phyloP scores from a whole-genome alignment of 371 early-diverging fungal species.

The Capillidium rhysosporum region DNA sequence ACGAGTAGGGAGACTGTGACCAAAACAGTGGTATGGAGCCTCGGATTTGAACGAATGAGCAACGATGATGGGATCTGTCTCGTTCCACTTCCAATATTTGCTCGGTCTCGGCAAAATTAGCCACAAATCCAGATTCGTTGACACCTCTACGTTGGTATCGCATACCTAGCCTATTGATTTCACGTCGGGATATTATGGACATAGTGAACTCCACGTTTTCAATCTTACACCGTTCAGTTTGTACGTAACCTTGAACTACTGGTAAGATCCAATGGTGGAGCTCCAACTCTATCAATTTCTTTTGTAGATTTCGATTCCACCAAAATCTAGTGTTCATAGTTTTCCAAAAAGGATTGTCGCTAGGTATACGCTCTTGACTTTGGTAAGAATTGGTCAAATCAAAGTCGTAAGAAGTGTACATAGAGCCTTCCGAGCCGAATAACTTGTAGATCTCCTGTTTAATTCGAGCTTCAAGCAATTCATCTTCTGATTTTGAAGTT shows the following conservation, averaged over 20 bases:
- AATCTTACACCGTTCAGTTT: constrained; percentile 36
- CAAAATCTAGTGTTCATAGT: constrained; percentile 27
- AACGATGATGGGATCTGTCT: constrained; percentile 10
- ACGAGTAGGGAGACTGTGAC: constrained; percentile 71
- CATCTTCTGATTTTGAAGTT: constrained; percentile 3
- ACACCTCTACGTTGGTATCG: constrained; percentile 92
- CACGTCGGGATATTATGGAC: constrained; percentile 61
- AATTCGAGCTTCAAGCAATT: constrained; percentile 2
- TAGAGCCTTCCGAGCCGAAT: neutral
- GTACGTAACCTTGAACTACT: constrained; percentile 44
- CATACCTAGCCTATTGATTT: constrained; percentile 51
- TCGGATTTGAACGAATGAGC: constrained; percentile 81
- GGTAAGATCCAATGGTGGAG: constrained; percentile 39
- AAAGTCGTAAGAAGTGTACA: constrained; percentile 1
- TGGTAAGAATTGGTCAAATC: constrained; percentile 1
- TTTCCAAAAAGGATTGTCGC: neutral
- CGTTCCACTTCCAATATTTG: constrained; percentile 22
- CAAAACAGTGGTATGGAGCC: constrained; percentile 97
- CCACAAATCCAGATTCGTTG: constrained; percentile 82
- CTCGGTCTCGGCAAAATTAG: constrained; percentile 98
- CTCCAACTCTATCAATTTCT: constrained; percentile 14
- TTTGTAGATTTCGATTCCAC: constrained; percentile 25
- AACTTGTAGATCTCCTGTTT: neutral
- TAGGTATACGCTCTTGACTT: neutral
- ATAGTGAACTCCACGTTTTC: constrained; percentile 40